Percentiles rank a stretch among this genome's conserved stretches.
phyloP scores from a whole-genome alignment of 2,329 filamentous ascomycete genomes.

The Fusarium floridanum region DNA sequence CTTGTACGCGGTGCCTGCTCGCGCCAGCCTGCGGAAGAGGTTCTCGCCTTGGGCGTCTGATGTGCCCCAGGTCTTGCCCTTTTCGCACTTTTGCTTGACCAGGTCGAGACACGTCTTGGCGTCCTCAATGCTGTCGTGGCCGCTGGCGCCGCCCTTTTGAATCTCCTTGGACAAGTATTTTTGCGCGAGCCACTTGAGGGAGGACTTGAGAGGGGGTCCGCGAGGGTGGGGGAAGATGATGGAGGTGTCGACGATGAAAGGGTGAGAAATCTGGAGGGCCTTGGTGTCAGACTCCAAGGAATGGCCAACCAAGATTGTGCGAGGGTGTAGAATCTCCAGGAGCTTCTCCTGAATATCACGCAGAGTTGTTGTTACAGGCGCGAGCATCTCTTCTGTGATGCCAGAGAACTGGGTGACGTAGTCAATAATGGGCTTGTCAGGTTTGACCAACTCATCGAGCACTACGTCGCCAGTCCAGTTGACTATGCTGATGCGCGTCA shows the following conservation, averaged over 20 bases:
- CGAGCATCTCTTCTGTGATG: slow-evolving; percentile 88
- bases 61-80: slow-evolving; percentile 87
- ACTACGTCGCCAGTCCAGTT: slow-evolving; percentile 86
- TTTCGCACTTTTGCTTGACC: slow-evolving; percentile 95
- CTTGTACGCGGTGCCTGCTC: slow-evolving; percentile 72
- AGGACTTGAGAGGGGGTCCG: slow-evolving; percentile 89
- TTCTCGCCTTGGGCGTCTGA: slow-evolving; percentile 85
- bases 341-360: slow-evolving; percentile 85
- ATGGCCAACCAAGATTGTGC: slow-evolving; percentile 82
- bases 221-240: slow-evolving; percentile 91
- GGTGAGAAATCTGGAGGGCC: slow-evolving; percentile 87
- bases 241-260: slow-evolving; percentile 92
- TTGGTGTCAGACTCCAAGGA: slow-evolving; percentile 87
- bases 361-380: slow-evolving; percentile 85
- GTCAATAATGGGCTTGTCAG: slow-evolving; percentile 86
- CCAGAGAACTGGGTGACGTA: slow-evolving; percentile 94
- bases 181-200: slow-evolving; percentile 88
- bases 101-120: slow-evolving; percentile 92
- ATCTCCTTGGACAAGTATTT: slow-evolving; percentile 91
- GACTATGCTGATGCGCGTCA: slow-evolving; percentile 90
- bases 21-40: slow-evolving; percentile 85
- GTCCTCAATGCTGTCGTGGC: slow-evolving; percentile 95
- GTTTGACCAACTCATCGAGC: slow-evolving; percentile 93
- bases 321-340: slow-evolving; percentile 77
- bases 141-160: slow-evolving; percentile 79